Percentiles rank a stretch among this genome's conserved stretches.
Conservation (phyloP, 768 basidiomycete genomes). For the Naematelia aurantialba region DNA sequence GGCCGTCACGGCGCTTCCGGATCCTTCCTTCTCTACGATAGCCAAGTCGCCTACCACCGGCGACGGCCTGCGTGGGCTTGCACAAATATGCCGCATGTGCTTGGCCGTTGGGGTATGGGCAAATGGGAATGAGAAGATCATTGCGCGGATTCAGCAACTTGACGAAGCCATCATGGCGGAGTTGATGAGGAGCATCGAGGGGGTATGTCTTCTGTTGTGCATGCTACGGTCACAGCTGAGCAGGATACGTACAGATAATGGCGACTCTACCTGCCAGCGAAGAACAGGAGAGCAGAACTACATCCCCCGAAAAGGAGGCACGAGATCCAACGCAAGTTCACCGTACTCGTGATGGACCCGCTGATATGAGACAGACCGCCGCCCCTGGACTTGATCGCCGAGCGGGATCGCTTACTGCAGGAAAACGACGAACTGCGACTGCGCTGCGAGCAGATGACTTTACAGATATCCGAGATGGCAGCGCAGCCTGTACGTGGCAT, state of each 20-base stretch:
- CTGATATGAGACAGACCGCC: slow-evolving; percentile 18
- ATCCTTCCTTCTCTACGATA: slow-evolving; percentile 80
- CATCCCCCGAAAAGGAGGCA: not conserved
- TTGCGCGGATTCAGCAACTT: slow-evolving; percentile 79
- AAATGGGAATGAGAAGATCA: slow-evolving; percentile 79
- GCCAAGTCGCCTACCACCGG: slow-evolving; percentile 67
- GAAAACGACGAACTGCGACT: slow-evolving; percentile 86
- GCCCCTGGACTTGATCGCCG: slow-evolving; percentile 54
- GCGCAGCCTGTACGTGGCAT: slow-evolving; percentile 55
- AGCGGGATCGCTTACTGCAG: slow-evolving; percentile 61
- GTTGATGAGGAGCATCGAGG: slow-evolving; percentile 90
- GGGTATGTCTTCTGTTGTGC: slow-evolving; percentile 56
- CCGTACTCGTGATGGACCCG: slow-evolving; percentile 51
- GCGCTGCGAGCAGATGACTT: slow-evolving; percentile 68
- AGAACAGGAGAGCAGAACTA: slow-evolving; percentile 6
- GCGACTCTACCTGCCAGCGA: slow-evolving; percentile 24
- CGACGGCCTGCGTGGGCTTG: slow-evolving; percentile 55
- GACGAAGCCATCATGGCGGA: slow-evolving; percentile 79
- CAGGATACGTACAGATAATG: slow-evolving; percentile 18
- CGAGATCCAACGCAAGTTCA: slow-evolving; percentile 1
- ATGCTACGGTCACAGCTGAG: slow-evolving; percentile 7
- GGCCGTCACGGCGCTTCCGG: slow-evolving; percentile 58
- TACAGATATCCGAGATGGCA: slow-evolving; percentile 72
- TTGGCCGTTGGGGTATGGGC: slow-evolving; percentile 86
- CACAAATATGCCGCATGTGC: slow-evolving; percentile 72